Evolutionary conservation across 192 early-diverging fungal genomes (phyloP).

Genomic region (Kappamyces sp.): DNA sequence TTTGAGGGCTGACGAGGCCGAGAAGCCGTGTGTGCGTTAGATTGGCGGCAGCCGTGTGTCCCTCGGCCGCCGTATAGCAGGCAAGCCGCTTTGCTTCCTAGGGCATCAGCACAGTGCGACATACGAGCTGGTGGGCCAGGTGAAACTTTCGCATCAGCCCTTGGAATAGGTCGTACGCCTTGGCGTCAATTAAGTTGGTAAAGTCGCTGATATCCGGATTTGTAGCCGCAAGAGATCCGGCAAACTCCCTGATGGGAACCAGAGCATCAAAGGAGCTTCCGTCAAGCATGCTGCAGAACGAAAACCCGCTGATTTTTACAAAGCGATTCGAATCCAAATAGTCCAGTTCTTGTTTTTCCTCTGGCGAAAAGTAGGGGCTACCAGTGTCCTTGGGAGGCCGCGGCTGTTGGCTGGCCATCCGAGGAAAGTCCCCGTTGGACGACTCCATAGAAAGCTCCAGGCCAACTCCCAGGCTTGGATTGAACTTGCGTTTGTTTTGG

Average conservation of each 20-base stretch:
- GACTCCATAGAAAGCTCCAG: too few species aligned
- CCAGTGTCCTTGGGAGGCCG: too few species aligned
- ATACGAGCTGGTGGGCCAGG: slow-evolving; percentile 1
- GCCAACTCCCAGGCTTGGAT: too few species aligned
- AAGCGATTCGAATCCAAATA: too few species aligned
- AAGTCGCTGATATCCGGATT: slow-evolving; percentile 25
- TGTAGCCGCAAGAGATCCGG: slow-evolving; percentile 18
- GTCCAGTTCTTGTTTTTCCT: too few species aligned
- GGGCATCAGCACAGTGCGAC: neutral
- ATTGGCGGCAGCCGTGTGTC: slow-evolving; percentile 26
- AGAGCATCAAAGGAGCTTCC: slow-evolving; percentile 29
- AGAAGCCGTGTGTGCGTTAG: slow-evolving; percentile 28
- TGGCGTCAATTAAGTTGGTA: slow-evolving; percentile 27
- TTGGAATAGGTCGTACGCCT: slow-evolving; percentile 18
- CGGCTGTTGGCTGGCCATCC: too few species aligned
- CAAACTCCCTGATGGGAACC: slow-evolving; percentile 16
- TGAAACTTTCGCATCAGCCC: neutral
- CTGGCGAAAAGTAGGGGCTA: too few species aligned
- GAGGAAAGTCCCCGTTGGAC: too few species aligned
- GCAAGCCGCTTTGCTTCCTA: slow-evolving; percentile 32
- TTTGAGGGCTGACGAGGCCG: slow-evolving; percentile 17
- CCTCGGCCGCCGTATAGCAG: slow-evolving; percentile 40
- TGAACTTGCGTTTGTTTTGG: too few species aligned
- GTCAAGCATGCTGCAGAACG: slow-evolving; percentile 34
- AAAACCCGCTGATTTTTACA: slow-evolving; percentile 26